Conservation (phyloP, 208 protist species). For the Novymonas esmeraldas region DNA sequence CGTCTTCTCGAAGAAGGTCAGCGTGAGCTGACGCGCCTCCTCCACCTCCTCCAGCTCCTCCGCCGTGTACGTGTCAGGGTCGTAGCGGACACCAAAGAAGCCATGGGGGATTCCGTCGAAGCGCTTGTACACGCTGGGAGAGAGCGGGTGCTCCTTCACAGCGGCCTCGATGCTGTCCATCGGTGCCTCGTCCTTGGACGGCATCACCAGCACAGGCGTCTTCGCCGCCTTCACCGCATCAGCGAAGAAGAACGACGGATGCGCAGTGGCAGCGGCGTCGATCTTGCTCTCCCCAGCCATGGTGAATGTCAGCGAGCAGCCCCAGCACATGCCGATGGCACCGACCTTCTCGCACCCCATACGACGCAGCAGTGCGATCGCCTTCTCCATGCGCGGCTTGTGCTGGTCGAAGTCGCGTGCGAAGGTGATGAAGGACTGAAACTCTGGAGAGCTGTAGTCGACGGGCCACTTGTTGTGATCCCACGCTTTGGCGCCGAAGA, state of each 20-base stretch:
- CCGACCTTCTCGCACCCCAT: conserved; percentile 50
- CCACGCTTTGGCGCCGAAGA: conserved; percentile 43
- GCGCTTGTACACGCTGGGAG: conserved; percentile 38
- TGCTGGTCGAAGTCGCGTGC: conserved; percentile 29
- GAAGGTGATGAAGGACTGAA: conserved; percentile 25
- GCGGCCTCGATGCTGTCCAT: conserved; percentile 41
- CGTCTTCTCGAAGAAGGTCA: conserved; percentile 42
- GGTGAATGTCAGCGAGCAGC: conserved; percentile 30
- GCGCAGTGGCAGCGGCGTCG: conserved; percentile 39
- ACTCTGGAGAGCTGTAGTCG: conserved; percentile 35
- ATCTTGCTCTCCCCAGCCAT: conserved; percentile 26
- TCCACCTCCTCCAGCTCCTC: conserved; percentile 32
- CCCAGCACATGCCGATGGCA: conserved; percentile 68
- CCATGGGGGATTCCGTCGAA: conserved; percentile 53
- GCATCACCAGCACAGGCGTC: conserved; percentile 41
- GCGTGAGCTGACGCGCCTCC: conserved; percentile 22
- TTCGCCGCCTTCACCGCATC: conserved; percentile 15
- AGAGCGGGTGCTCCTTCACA: conserved; percentile 28
- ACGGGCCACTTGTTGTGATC: conserved; percentile 33
- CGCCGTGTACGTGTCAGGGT: conserved; percentile 31
- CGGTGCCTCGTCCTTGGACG: conserved; percentile 52
- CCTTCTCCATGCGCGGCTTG: conserved; percentile 25
- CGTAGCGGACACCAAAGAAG: conserved; percentile 53
- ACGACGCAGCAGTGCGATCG: conserved; percentile 38
- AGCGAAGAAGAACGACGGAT: conserved; percentile 40